Evolutionary conservation across 2,329 filamentous ascomycete genomes (phyloP).

Genomic region (Neospermospora avenae): DNA sequence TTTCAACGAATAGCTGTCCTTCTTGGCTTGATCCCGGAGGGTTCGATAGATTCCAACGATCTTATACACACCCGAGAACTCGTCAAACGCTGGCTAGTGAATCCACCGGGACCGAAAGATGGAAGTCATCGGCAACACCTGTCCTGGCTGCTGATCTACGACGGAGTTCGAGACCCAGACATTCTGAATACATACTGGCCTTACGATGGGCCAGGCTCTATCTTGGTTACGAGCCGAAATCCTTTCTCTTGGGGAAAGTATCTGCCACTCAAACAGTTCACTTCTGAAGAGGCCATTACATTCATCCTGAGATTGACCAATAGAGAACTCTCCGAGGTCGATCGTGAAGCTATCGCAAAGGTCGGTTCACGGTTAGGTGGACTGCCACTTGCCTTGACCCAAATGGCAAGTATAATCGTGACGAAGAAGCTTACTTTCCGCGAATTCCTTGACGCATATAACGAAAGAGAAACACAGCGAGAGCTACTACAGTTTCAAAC

Average conservation of each 20-base stretch:
- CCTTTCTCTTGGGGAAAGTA: background rate
- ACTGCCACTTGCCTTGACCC: background rate
- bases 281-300: background rate
- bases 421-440: background rate
- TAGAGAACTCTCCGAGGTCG: background rate
- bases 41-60: background rate
- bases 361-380: background rate
- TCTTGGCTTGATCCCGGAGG: background rate
- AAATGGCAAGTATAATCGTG: background rate
- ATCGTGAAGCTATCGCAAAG: background rate
- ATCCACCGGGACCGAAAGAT: background rate
- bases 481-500: background rate
- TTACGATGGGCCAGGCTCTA: background rate
- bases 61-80: background rate
- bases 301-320: background rate
- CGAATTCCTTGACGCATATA: background rate
- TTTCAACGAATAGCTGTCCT: background rate
- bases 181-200: background rate
- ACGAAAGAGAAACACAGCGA: background rate
- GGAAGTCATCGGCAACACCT: background rate
- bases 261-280: background rate
- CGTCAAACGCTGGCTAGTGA: background rate
- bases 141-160: background rate
- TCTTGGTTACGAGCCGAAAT: background rate
- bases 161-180: background rate